phyloP scores from a whole-genome alignment of 2,329 filamentous ascomycete genomes.

The Fusarium neocosmosporiellum region DNA sequence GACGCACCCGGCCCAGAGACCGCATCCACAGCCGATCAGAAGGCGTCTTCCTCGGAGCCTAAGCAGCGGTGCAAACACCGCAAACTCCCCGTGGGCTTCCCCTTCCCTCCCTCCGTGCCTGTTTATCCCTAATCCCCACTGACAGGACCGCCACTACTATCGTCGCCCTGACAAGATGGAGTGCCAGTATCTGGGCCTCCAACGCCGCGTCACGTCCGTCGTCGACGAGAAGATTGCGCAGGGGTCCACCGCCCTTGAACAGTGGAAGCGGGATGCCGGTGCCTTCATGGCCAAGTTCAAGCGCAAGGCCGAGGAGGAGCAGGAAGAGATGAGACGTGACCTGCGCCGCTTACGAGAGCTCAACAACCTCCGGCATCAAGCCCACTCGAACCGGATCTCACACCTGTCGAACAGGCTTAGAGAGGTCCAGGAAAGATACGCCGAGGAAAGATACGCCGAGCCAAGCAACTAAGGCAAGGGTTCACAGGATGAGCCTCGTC shows the following conservation, averaged over 20 bases:
- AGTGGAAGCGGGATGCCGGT: not conserved
- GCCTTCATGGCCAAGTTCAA: not conserved
- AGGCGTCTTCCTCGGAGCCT: not conserved
- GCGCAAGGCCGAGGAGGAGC: not conserved
- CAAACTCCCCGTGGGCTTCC: constrained; percentile 3
- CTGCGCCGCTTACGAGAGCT: not conserved
- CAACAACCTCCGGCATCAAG: not conserved
- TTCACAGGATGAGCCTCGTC: not conserved
- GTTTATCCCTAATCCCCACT: not conserved
- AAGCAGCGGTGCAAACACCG: constrained; percentile 3
- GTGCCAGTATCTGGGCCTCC: not conserved
- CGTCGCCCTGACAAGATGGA: not conserved
- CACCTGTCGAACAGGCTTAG: not conserved
- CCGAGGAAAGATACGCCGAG: not conserved
- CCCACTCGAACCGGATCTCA: not conserved
- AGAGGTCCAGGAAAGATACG: not conserved
- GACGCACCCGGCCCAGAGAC: not conserved
- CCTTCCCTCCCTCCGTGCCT: not conserved
- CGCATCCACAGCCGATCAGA: not conserved
- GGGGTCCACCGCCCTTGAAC: not conserved
- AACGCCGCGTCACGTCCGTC: not conserved
- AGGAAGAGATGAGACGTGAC: not conserved
- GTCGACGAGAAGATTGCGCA: constrained; percentile 2
- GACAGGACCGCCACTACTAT: constrained; percentile 17
- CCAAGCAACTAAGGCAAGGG: not conserved